phyloP scores from a whole-genome alignment of 345 rosid genomes.

The Corchorus olitorius region DNA sequence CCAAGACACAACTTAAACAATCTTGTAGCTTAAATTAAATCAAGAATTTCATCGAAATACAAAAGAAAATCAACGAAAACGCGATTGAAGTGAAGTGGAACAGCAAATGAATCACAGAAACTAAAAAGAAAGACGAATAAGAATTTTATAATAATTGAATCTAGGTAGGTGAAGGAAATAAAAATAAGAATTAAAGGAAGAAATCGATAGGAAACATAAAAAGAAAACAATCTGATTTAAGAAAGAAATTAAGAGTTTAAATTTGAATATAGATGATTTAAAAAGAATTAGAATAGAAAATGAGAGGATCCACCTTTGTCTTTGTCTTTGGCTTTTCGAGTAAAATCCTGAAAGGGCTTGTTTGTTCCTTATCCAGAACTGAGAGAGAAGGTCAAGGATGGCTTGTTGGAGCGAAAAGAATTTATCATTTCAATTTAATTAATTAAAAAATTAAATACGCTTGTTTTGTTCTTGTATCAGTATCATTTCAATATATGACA shows the following conservation, averaged over 20 bases:
- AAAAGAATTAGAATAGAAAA: neutral
- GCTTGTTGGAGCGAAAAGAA: too few species aligned
- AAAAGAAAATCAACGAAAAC: neutral
- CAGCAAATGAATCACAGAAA: neutral
- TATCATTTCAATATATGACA: too few species aligned
- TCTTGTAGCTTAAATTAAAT: neutral
- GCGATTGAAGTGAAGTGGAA: neutral
- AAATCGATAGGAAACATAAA: neutral
- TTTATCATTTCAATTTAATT: too few species aligned
- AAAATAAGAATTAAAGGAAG: neutral
- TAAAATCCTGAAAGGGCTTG: too few species aligned
- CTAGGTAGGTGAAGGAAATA: slow-evolving; percentile 12
- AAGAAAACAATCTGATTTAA: neutral
- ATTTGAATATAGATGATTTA: neutral
- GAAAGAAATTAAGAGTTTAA: neutral
- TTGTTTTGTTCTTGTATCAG: too few species aligned
- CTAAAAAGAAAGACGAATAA: neutral
- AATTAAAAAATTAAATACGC: too few species aligned
- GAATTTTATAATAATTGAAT: neutral
- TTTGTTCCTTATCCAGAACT: too few species aligned
- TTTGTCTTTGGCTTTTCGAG: too few species aligned
- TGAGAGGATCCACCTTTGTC: too few species aligned
- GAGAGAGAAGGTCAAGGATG: too few species aligned
- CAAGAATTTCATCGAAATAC: neutral
- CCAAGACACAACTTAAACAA: neutral